A percentile compares a stretch with the other conserved stretches of the same genome.
Conservation (phyloP, 805 yeast species). For the Saccharomyces paradoxus region DNA sequence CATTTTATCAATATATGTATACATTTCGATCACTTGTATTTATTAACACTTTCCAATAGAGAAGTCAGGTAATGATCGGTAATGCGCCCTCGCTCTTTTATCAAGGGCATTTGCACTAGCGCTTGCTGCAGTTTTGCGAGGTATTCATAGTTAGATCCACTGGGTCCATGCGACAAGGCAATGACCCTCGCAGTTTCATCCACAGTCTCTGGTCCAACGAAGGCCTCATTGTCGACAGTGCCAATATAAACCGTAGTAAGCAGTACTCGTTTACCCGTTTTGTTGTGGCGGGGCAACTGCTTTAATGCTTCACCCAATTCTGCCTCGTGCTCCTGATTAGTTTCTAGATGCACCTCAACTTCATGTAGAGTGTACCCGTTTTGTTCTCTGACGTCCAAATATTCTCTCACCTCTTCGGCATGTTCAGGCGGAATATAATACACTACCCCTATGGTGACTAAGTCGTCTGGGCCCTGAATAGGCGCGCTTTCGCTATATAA, state of each 20-base stretch:
- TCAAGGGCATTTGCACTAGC: slow-evolving; percentile 32
- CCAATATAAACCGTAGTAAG: slow-evolving; percentile 73
- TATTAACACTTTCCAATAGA: slow-evolving; percentile 27
- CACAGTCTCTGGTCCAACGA: slow-evolving; percentile 71
- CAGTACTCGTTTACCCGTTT: slow-evolving; percentile 37
- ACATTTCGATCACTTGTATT: background rate
- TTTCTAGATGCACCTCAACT: slow-evolving; percentile 52
- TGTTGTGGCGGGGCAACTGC: slow-evolving; percentile 24
- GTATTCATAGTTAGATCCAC: slow-evolving; percentile 75
- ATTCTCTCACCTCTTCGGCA: slow-evolving; percentile 53
- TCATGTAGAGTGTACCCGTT: slow-evolving; percentile 74
- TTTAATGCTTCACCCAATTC: slow-evolving; percentile 19
- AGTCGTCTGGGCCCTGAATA: slow-evolving; percentile 31
- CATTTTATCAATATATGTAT: background rate
- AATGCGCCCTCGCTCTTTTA: slow-evolving; percentile 6
- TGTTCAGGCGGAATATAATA: slow-evolving; percentile 65
- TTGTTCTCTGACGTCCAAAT: slow-evolving; percentile 77
- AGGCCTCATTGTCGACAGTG: slow-evolving; percentile 69
- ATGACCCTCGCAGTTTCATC: slow-evolving; percentile 55
- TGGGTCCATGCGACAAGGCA: slow-evolving; percentile 55
- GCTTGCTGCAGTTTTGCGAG: slow-evolving; percentile 47
- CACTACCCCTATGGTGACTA: slow-evolving; percentile 71
- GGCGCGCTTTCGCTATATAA: slow-evolving; percentile 9
- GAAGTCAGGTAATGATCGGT: slow-evolving; percentile 38
- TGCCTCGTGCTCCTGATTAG: slow-evolving; percentile 18